phyloP scores from a whole-genome alignment of 2,329 filamentous ascomycete species.

The Hypoxylon sp. region DNA sequence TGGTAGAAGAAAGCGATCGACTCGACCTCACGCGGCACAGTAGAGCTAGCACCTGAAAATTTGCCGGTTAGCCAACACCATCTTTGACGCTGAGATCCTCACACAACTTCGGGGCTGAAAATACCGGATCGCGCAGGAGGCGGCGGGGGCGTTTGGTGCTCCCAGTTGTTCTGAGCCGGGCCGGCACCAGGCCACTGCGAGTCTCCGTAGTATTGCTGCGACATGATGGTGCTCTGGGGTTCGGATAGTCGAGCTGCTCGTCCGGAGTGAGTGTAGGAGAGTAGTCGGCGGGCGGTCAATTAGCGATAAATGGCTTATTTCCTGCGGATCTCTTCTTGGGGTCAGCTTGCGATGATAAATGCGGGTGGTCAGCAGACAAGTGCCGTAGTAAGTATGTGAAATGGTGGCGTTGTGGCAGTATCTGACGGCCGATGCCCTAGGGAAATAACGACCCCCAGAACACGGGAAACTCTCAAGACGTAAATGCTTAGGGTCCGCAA shows the following conservation, averaged over 20 bases:
- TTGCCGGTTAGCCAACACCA: slow-evolving; percentile 38
- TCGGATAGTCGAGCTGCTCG: background rate
- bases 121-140: slow-evolving; percentile 73
- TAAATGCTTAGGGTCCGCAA: too few relatives aligned
- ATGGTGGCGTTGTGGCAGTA: background rate
- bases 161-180: slow-evolving; percentile 72
- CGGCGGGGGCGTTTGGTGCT: slow-evolving; percentile 71
- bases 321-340: background rate
- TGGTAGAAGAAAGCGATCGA: slow-evolving; percentile 82
- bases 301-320: background rate
- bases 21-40: slow-evolving; percentile 73
- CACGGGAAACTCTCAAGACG: too few relatives aligned
- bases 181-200: slow-evolving; percentile 46
- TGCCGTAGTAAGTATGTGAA: background rate
- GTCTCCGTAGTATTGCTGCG: slow-evolving; percentile 48
- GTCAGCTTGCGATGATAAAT: background rate
- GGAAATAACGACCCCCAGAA: too few relatives aligned
- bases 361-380: background rate
- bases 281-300: background rate
- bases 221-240: slow-evolving; percentile 38
- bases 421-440: background rate
- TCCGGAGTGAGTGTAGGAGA: background rate
- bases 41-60: slow-evolving; percentile 73
- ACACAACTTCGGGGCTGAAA: slow-evolving; percentile 5
- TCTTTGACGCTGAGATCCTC: background rate